Evolutionary conservation across 2,329 filamentous ascomycete genomes (phyloP).

Genomic region (Trichoderma sp.): DNA sequence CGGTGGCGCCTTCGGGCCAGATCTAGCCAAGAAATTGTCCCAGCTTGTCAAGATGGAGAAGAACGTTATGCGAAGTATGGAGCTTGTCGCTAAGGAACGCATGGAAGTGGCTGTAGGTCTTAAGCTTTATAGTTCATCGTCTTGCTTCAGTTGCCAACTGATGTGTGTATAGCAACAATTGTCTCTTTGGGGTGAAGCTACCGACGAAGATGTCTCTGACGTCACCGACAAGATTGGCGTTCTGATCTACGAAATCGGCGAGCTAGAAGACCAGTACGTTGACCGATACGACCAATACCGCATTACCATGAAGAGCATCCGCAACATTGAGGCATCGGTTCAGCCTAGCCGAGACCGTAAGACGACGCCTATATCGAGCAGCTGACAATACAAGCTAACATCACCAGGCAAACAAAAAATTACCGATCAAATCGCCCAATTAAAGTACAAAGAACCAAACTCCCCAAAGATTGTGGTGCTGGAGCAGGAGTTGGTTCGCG

Average conservation of each 20-base stretch:
- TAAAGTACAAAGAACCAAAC: slow-evolving; percentile 99
- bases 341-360: slow-evolving; percentile 95
- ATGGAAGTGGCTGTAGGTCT: slow-evolving; percentile 93
- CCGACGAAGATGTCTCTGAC: slow-evolving; percentile 97
- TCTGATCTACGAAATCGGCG: slow-evolving; percentile 95
- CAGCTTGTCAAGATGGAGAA: slow-evolving; percentile 99
- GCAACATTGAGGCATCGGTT: slow-evolving; percentile 97
- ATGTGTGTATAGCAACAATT: slow-evolving; percentile 76
- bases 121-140: background rate
- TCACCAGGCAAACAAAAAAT: slow-evolving; percentile 94
- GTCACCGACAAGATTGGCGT: slow-evolving; percentile 99
- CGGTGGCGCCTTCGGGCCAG: slow-evolving; percentile 74
- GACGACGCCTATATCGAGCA: slow-evolving; percentile 33
- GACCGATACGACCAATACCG: slow-evolving; percentile 99
- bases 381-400: background rate
- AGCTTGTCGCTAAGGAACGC: slow-evolving; percentile 88
- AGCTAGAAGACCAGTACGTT: slow-evolving; percentile 96
- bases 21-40: slow-evolving; percentile 95
- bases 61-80: slow-evolving; percentile 98
- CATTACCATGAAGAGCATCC: slow-evolving; percentile 98
- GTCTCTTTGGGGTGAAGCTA: slow-evolving; percentile 92
- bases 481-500: slow-evolving; percentile 96
- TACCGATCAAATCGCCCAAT: slow-evolving; percentile 94
- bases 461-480: slow-evolving; percentile 96
- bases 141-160: background rate